Base-by-base conservation (phyloP, 768 basidiomycete genomes). In the Rubroboletus pulcherrimus region DNA sequence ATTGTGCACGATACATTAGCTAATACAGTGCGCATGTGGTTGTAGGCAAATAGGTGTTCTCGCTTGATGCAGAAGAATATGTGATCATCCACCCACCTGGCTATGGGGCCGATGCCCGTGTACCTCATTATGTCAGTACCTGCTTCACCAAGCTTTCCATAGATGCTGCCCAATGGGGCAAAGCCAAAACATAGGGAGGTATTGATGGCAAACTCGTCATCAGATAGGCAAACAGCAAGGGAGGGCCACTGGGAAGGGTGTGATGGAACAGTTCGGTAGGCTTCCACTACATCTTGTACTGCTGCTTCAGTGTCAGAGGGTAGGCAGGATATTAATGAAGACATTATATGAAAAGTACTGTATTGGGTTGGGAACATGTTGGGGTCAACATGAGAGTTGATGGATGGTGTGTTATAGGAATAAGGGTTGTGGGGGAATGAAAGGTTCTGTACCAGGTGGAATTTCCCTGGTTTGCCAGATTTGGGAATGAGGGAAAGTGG, bases 81-180 rank as follows among this genome's bases (percentile, higher is more conserved):
- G n/a, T n/a, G n/a, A n/a, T n/a, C n/a, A n/a, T n/a, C n/a, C n/a
- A 51, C 51, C 41, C 51, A 51, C 26, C 41, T 34, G 9, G 41
- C 21, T 0, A 51, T 51, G 17, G 51, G 33, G 2, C 51, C 15
- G 1, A 51, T 43, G 4, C 33, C 41, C 0, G 2, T 1, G 15
- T 21, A 9, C 2, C 41, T 24, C n/a, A 51, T 21, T 1, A 51
- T 51, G 33, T 43, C 17, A 2, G 7, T 4, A 0, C 53, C 43
- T 0, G 37, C 50, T 1, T 12, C 26, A 0, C 21, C 37, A 0
- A 56, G 0, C 0, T 26, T 24, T 0, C 51, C 50, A 41, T 55
- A 55, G 0, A 51, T n/a, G 0, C 41, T 49, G 0, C 15, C 29
- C 0, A 31, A 44, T 5, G 37, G 49, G 7, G 35, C 30, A 14